These are phyloP conservation scores for Aspergillus heteromorphus DNA, from an alignment of 495 filamentous ascomycete species.

Conservation along the genomic window DNA sequence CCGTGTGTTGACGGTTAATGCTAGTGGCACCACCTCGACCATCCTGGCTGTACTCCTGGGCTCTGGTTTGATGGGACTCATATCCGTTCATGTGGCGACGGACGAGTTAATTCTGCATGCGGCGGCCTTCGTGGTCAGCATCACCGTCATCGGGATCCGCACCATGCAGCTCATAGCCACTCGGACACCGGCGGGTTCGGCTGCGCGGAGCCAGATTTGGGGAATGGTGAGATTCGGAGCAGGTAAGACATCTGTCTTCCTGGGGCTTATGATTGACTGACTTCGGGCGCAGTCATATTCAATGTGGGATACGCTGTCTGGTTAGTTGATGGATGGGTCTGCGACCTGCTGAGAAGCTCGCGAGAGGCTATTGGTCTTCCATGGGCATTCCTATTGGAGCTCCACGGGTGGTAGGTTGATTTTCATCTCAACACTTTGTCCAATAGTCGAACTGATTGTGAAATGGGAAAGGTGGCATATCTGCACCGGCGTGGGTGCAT, in stretches of 20 bases:
- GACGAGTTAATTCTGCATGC: conserved; percentile 32
- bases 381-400: conserved; percentile 47
- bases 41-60: conserved; percentile 25
- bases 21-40: conserved; percentile 19
- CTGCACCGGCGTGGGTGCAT: conserved; percentile 46
- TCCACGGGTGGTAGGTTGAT: conserved; percentile 51
- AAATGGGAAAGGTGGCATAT: conserved; percentile 48
- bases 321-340: conserved; percentile 24
- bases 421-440: neutral
- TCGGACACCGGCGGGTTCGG: conserved; percentile 11
- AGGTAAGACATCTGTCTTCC: conserved; percentile 4
- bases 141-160: conserved; percentile 24
- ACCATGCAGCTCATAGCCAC: conserved; percentile 24
- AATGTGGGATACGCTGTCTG: conserved; percentile 20
- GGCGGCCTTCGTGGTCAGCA: conserved; percentile 11
- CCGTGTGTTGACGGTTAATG: conserved; percentile 41
- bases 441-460: neutral
- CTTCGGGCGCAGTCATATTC: conserved; percentile 19
- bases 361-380: conserved; percentile 27
- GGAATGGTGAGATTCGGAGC: conserved; percentile 15
- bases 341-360: conserved; percentile 10
- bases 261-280: neutral
- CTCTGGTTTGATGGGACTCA: conserved; percentile 27
- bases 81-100: conserved; percentile 39
- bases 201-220: conserved; percentile 9